Conservation (phyloP, 345 rosid species). For the Passiflora organensis region DNA sequence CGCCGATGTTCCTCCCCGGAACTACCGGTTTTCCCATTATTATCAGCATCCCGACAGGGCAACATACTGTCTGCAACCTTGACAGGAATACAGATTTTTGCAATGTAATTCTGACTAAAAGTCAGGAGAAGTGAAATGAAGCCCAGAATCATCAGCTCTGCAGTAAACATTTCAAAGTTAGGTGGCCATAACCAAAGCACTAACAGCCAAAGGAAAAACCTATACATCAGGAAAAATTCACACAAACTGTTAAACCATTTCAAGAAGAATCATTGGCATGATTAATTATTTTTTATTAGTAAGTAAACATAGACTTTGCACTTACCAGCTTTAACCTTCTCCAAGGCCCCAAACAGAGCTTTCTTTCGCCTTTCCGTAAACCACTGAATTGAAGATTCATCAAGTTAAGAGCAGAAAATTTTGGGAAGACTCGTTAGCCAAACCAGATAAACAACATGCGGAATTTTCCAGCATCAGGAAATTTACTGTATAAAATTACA, state of each 20-base stretch:
- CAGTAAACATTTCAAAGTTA: slow-evolving; percentile 17
- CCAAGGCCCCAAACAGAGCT: slow-evolving; percentile 79
- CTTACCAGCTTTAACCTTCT: slow-evolving; percentile 83
- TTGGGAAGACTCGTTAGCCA: background rate
- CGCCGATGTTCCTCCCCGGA: slow-evolving; percentile 32
- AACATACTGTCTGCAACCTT: slow-evolving; percentile 56
- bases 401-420: background rate
- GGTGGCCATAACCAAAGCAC: background rate
- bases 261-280: background rate
- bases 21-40: slow-evolving; percentile 1
- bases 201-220: background rate
- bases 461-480: background rate
- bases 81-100: slow-evolving; percentile 57
- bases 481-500: background rate
- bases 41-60: slow-evolving; percentile 43
- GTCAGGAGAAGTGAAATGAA: slow-evolving; percentile 86
- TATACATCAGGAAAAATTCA: background rate
- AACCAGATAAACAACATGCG: background rate
- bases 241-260: background rate
- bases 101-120: slow-evolving; percentile 58
- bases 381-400: slow-evolving; percentile 40
- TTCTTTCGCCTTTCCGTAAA: slow-evolving; percentile 70
- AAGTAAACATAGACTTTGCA: background rate
- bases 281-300: background rate
- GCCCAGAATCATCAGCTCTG: slow-evolving; percentile 93